phyloP scores from a whole-genome alignment of 2,329 filamentous ascomycete species.

The Tricladium varicosporioides region DNA sequence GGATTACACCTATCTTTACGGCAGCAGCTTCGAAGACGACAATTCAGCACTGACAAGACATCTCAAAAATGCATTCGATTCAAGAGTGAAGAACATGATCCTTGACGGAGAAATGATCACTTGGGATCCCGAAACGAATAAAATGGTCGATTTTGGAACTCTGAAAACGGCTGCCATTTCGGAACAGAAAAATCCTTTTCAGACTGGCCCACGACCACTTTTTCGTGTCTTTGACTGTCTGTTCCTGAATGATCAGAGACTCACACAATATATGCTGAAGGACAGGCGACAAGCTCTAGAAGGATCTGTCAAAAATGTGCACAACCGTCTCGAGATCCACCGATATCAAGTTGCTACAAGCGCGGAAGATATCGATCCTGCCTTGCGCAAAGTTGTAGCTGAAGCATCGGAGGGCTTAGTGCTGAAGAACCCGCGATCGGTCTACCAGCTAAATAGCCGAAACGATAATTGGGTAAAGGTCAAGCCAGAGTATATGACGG shows the following conservation, averaged over 20 bases:
- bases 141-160: slow-evolving; percentile 85
- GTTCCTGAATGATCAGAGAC: slow-evolving; percentile 75
- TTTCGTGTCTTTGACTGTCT: slow-evolving; percentile 90
- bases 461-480: slow-evolving; percentile 99
- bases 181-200: slow-evolving; percentile 71
- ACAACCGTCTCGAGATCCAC: slow-evolving; percentile 82
- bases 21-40: slow-evolving; percentile 69
- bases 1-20: slow-evolving; percentile 94
- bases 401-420: slow-evolving; percentile 88
- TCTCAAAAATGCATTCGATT: slow-evolving; percentile 72
- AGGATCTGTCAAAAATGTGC: slow-evolving; percentile 65
- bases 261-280: slow-evolving; percentile 79
- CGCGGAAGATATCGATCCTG: slow-evolving; percentile 72
- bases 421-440: slow-evolving; percentile 86
- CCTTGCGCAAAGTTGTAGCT: slow-evolving; percentile 78
- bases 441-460: slow-evolving; percentile 82
- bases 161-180: slow-evolving; percentile 86
- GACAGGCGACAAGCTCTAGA: slow-evolving; percentile 77
- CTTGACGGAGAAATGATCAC: slow-evolving; percentile 98
- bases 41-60: slow-evolving; percentile 78
- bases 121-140: slow-evolving; percentile 85
- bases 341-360: slow-evolving; percentile 63
- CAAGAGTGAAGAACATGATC: slow-evolving; percentile 80
- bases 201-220: slow-evolving; percentile 66
- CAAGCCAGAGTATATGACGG: slow-evolving; percentile 97